Evolutionary conservation across 2,329 filamentous ascomycete genomes (phyloP), one percentile per base, ranked within the genome.

Genomic region (Microdochium bolleyi): DNA sequence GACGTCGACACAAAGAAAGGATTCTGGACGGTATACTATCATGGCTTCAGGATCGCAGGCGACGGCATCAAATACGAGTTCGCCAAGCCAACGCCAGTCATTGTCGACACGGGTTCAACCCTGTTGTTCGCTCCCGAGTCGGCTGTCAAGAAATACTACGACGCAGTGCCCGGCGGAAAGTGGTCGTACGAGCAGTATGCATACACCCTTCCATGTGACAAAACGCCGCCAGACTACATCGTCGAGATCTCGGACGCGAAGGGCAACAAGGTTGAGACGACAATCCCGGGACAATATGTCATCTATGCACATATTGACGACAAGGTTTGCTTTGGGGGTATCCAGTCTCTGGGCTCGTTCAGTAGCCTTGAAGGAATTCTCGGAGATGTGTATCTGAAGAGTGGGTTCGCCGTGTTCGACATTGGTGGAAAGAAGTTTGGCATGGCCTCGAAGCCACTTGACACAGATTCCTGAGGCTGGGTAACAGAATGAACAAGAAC

Each of bases 381-480:
- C 53, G 89, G 89, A 10, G 88, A 92, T 55, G 76, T 88, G 53
- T 89, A 91, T 72, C 77, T 94, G 59, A 94, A 94, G 80, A 80
- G 80, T 52, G 75, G 88, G 57, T 91, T 87, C 64, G 83, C 86
- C 27, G 82, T 89, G 49, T 90, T 89, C 66, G 85, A 90, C 63
- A 67, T 74, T 5, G 68, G 65, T 21, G 70, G 70, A 4, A 69
- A 71, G 54, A 67, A 69, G 49, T 63, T 82, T 25, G 75, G 75
- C 19, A 71, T 73, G 54, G 75, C 73, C 34, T 48, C 64, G 2
- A 72, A 72, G 56, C 55, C 55, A 49, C 57, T 77, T 11, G 69
- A 73, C 49, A 64, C 55, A 22, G 41, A 46, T 19, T 46, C 41
- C 22, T 46, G 41, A 46, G 41, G n/a, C n/a, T n/a, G n/a, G n/a